Base-by-base conservation (phyloP, 768 basidiomycete species). In the Hericium alpestre region DNA sequence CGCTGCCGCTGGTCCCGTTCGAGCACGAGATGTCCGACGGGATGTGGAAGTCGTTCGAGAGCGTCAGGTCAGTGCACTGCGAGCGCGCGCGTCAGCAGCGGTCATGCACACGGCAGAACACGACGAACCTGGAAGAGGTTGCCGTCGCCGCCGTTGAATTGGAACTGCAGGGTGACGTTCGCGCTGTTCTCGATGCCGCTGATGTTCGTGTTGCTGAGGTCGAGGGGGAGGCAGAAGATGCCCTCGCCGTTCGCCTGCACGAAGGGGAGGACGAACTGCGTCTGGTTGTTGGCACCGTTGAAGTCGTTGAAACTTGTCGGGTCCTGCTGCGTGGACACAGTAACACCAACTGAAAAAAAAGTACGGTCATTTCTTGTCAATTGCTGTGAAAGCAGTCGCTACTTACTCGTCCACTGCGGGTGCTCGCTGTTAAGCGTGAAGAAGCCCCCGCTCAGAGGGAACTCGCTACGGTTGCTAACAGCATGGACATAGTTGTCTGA, bases 41-140 rank as follows among this genome's bases (percentile, higher is more conserved):
- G 37, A 81, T 71, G 16, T 73, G 76, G 60, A 74, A 74, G 64
- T 67, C 76, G 18, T 72, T 76, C 43, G 82, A 77, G 37, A 94
- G 72, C 18, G 84, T 83, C 63, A 93, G 68, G 70, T 93, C 92
- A 39, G 91, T 78, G 65, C 90, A 93, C 86, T 92, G 52, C 10
- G 15, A 22, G 38, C 12, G 32, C 20, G 4, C n/a, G 18, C 16
- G 9, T 46, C 39, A 27, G 20, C 20, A 8, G 40, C 1, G 7
- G 10, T 8, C 12, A 51, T 47, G n/a, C 2, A 23, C 23, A 18
- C 4, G 6, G 6, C 13, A 46, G 23, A 51, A 25, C 6, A 7
- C 32, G 16, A 65, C 70, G 46, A 64, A 80, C 87, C 76, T 91
- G 87, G 71, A 76, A 90, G 8, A 93, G 76, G 27, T 65, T 50